Evolutionary conservation across 768 basidiomycete genomes (phyloP).

Genomic region (Suillus cothurnatus): DNA sequence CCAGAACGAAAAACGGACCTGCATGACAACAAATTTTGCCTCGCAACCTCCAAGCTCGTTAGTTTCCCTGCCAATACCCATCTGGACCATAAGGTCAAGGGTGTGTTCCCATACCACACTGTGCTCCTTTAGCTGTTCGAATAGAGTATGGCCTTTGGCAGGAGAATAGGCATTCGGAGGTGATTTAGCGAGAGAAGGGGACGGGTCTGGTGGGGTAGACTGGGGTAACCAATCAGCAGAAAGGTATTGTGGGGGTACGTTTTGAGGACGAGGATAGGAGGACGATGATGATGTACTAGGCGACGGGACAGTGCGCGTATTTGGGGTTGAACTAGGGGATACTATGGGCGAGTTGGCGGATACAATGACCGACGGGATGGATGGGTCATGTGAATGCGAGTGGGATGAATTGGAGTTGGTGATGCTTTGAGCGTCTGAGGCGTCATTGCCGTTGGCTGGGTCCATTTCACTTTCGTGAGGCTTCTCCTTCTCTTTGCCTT

Average conservation of each 20-base stretch:
- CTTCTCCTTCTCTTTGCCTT: constrained; percentile 12
- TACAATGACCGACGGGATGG: constrained; percentile 31
- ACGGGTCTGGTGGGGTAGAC: neutral
- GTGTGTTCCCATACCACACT: constrained; percentile 62
- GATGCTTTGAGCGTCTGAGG: constrained; percentile 30
- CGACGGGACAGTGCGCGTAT: constrained; percentile 24
- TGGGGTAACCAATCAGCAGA: constrained; percentile 31
- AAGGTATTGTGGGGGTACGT: constrained; percentile 22
- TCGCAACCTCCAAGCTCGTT: constrained; percentile 52
- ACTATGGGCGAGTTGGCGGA: constrained; percentile 22
- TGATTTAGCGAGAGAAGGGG: constrained; percentile 11
- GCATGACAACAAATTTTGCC: constrained; percentile 67
- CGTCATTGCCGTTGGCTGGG: constrained; percentile 22
- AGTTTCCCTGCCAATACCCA: constrained; percentile 58
- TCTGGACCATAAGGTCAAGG: constrained; percentile 58
- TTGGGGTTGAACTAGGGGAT: constrained; percentile 6
- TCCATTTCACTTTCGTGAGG: constrained; percentile 16
- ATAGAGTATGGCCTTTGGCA: constrained; percentile 63
- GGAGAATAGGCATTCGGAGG: constrained; percentile 31
- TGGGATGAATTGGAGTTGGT: constrained; percentile 29
- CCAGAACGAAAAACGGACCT: constrained; percentile 33
- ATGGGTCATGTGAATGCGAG: constrained; percentile 19
- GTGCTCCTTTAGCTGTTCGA: constrained; percentile 63
- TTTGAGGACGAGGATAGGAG: constrained; percentile 5
- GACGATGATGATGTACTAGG: constrained; percentile 26